Evolutionary conservation across 2,329 filamentous ascomycete species (phyloP).

Genomic region (Fusarium bactridioides): DNA sequence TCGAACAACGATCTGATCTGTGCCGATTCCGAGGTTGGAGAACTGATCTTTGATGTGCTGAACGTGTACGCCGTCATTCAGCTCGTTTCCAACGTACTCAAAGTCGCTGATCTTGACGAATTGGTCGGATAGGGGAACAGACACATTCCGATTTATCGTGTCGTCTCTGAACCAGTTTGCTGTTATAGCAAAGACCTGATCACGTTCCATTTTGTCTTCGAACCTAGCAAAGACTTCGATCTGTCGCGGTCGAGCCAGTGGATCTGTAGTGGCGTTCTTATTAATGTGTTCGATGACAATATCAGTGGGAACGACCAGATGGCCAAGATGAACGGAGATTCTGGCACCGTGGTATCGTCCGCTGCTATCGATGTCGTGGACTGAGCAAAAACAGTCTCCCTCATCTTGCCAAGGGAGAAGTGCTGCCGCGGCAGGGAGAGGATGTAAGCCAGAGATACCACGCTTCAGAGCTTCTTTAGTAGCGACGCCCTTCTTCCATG

Average conservation of each 20-base stretch:
- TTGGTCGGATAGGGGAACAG: slow-evolving; percentile 42
- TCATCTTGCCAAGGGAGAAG: slow-evolving; percentile 76
- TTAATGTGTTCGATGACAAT: slow-evolving; percentile 78
- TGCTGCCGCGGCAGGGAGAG: slow-evolving; percentile 59
- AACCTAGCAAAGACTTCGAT: slow-evolving; percentile 76
- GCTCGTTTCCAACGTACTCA: slow-evolving; percentile 56
- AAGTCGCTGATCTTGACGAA: slow-evolving; percentile 68
- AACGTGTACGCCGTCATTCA: slow-evolving; percentile 58
- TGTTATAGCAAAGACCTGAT: slow-evolving; percentile 55
- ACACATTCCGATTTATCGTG: slow-evolving; percentile 42
- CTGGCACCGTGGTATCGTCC: slow-evolving; percentile 63
- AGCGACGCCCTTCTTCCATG: slow-evolving; percentile 30
- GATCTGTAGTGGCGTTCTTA: slow-evolving; percentile 66
- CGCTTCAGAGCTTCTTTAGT: slow-evolving; percentile 14
- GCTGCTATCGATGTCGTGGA: slow-evolving; percentile 50
- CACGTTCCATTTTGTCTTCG: slow-evolving; percentile 53
- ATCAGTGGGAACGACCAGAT: slow-evolving; percentile 70
- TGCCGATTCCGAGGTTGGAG: slow-evolving; percentile 54
- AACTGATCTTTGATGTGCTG: slow-evolving; percentile 63
- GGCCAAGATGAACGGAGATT: slow-evolving; percentile 69
- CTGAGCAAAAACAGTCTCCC: slow-evolving; percentile 88
- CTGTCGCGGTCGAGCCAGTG: slow-evolving; percentile 68
- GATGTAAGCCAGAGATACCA: slow-evolving; percentile 31
- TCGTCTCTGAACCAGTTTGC: slow-evolving; percentile 45
- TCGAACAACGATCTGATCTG: slow-evolving; percentile 62